These are phyloP conservation scores for Myxozyma nipponensis DNA, from an alignment of 805 yeast genomes.

Conservation along the genomic window DNA sequence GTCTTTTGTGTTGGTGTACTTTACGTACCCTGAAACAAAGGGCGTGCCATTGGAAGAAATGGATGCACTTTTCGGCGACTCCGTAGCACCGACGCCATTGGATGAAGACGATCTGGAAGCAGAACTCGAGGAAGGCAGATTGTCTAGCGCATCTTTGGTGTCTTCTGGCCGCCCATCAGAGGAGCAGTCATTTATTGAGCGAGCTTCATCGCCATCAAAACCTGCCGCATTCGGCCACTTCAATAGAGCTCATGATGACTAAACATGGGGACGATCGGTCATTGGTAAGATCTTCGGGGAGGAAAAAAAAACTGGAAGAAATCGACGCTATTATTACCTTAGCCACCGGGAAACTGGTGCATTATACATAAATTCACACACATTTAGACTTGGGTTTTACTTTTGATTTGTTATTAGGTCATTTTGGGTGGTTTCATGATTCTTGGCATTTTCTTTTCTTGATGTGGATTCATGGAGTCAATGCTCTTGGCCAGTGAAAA, in stretches of 20 bases:
- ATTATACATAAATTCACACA: too few species aligned
- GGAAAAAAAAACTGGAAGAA: too few species aligned
- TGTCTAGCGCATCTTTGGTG: constrained; percentile 1
- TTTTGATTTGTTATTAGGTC: too few species aligned
- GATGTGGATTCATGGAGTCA: too few species aligned
- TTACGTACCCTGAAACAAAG: constrained; percentile 82
- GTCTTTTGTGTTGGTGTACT: constrained; percentile 68
- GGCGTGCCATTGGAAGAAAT: constrained; percentile 86
- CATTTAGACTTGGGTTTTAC: too few species aligned
- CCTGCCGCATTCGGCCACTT: background rate
- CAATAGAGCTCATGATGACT: background rate
- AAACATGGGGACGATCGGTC: background rate
- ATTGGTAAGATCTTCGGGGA: too few species aligned
- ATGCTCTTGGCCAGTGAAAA: too few species aligned
- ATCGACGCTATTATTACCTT: too few species aligned
- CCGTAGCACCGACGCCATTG: constrained; percentile 30
- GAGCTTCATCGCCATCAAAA: background rate
- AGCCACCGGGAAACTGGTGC: too few species aligned
- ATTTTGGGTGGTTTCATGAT: too few species aligned
- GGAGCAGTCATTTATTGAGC: constrained; percentile 17
- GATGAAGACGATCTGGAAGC: constrained; percentile 18
- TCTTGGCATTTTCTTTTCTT: too few species aligned
- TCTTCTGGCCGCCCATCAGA: constrained; percentile 7
- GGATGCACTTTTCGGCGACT: constrained; percentile 83
- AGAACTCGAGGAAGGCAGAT: constrained; percentile 26